A percentile compares a stretch with the other conserved stretches of the same genome.
phyloP scores from a whole-genome alignment of 2,329 filamentous ascomycete genomes.

The Aspergillus hiratsukae region DNA sequence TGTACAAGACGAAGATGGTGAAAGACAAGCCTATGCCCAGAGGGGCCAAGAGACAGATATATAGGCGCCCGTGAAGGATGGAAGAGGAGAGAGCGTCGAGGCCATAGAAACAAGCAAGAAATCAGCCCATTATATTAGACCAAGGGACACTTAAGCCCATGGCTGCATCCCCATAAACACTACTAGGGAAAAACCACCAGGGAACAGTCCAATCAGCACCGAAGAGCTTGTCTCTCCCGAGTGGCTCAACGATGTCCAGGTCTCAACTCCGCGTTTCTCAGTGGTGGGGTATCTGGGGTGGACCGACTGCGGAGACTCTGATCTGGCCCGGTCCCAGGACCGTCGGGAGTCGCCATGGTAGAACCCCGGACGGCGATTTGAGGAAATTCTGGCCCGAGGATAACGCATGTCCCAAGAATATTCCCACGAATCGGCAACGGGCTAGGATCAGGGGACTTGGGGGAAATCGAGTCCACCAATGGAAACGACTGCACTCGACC shows the following conservation, averaged over 20 bases:
- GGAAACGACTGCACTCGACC: conserved; percentile 2
- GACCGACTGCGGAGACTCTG: neutral
- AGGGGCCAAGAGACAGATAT: neutral
- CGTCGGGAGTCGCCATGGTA: conserved; percentile 12
- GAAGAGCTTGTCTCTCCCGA: conserved; percentile 7
- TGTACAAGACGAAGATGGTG: neutral
- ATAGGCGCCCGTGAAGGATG: neutral
- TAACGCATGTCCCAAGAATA: conserved; percentile 1
- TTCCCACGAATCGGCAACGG: conserved; percentile 29
- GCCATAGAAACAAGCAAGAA: conserved; percentile 8
- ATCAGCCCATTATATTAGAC: conserved; percentile 11
- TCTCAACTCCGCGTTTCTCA: conserved; percentile 18
- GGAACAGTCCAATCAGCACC: neutral
- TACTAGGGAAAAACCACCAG: neutral
- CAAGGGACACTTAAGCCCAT: neutral
- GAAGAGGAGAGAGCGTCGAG: neutral
- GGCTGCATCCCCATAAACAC: neutral
- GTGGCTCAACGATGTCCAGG: conserved; percentile 13
- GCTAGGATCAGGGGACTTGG: conserved; percentile 1
- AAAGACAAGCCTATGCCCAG: neutral
- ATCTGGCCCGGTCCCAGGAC: neutral
- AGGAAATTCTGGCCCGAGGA: conserved; percentile 26
- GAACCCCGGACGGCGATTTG: conserved; percentile 26
- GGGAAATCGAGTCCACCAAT: conserved; percentile 29
- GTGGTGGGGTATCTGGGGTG: conserved; percentile 24